These are phyloP conservation scores for Eucalyptus sp. DNA, from an alignment of 345 rosid genomes.

Conservation along the genomic window DNA sequence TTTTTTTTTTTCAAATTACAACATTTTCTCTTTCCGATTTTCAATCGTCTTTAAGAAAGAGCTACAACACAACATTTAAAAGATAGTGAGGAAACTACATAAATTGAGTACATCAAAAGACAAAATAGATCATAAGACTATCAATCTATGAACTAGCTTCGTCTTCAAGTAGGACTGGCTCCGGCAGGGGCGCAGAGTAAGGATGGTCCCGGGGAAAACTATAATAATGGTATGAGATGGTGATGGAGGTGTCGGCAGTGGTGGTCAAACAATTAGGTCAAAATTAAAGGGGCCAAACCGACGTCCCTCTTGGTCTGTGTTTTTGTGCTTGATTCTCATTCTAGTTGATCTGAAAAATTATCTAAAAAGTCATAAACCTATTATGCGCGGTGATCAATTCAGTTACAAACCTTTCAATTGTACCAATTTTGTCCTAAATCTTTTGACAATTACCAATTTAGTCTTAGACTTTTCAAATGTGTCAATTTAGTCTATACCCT, in stretches of 20 bases:
- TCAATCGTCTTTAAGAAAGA: background rate
- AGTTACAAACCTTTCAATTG: fast-evolving
- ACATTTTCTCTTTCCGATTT: background rate
- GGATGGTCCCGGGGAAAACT: background rate
- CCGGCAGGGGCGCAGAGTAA: background rate
- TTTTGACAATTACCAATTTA: too few species aligned
- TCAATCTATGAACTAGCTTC: background rate
- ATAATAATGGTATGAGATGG: background rate
- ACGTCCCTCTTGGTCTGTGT: too few species aligned
- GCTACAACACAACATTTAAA: background rate
- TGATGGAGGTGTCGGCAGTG: background rate
- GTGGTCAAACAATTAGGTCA: background rate
- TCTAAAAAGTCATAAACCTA: too few species aligned
- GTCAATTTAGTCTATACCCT: too few species aligned
- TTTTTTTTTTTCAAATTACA: background rate
- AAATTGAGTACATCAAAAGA: background rate
- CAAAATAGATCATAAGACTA: background rate
- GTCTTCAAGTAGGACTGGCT: background rate
- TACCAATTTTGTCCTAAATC: too few species aligned
- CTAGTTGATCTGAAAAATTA: fast-evolving
- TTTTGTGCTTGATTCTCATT: too few species aligned
- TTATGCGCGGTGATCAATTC: fast-evolving
- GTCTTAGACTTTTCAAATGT: too few species aligned
- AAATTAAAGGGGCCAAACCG: background rate
- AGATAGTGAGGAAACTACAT: background rate